A percentile compares a stretch with the other conserved stretches of the same genome.
Conservation (phyloP, 2,329 filamentous ascomycete genomes). For the Elsinoe arachidis region DNA sequence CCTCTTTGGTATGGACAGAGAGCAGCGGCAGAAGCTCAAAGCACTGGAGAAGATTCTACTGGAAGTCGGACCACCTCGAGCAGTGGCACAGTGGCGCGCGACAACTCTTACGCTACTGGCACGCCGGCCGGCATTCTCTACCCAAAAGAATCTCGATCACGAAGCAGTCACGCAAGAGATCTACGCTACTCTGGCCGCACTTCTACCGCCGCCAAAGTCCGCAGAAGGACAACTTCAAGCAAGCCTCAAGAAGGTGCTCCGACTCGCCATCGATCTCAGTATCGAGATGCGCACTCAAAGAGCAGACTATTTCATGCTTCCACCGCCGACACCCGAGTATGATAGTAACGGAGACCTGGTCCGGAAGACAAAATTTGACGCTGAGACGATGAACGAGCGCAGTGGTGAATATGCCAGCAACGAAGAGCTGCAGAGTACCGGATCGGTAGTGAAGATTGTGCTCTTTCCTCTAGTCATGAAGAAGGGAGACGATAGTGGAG, state of each 20-base stretch:
- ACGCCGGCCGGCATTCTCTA: constrained; percentile 67
- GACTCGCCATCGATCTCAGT: constrained; percentile 78
- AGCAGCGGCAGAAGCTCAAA: constrained; percentile 96
- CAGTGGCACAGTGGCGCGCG: constrained; percentile 96
- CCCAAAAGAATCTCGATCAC: constrained; percentile 79
- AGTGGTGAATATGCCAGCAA: constrained; percentile 63
- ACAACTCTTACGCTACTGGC: constrained; percentile 86
- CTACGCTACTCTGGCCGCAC: constrained; percentile 69
- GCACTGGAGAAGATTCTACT: constrained; percentile 82
- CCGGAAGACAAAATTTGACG: constrained; percentile 84
- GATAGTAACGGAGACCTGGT: constrained; percentile 84
- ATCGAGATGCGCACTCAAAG: constrained; percentile 97
- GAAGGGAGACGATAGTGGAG: constrained; percentile 79
- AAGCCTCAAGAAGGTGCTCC: constrained; percentile 79
- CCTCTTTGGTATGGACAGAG: constrained; percentile 95
- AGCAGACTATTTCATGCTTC: constrained; percentile 97
- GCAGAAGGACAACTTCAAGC: constrained; percentile 72
- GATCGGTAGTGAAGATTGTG: constrained; percentile 77
- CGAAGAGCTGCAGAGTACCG: constrained; percentile 68
- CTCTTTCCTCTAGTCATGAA: constrained; percentile 95
- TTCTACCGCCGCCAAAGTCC: constrained; percentile 78
- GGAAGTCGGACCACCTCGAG: constrained; percentile 76
- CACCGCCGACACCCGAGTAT: constrained; percentile 88
- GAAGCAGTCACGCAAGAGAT: constrained; percentile 93
- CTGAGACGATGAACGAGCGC: constrained; percentile 88